Evolutionary conservation across 139 green algal genomes (phyloP).

Genomic region (Chlamydomonas incerta): DNA sequence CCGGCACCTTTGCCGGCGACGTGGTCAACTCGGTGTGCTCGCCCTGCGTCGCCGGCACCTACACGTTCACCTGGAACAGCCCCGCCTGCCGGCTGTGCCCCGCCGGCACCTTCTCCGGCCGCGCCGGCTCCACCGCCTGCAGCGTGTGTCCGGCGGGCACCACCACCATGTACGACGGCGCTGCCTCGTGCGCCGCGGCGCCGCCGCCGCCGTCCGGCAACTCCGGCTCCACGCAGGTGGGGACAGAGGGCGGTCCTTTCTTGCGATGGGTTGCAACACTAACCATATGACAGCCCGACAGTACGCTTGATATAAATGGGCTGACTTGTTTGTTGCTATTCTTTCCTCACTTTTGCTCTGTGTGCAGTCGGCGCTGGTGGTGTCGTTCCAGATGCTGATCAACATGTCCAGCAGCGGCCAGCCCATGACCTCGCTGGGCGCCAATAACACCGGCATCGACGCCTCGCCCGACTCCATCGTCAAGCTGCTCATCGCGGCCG

Average conservation of each 20-base stretch:
- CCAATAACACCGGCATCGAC: conserved; percentile 13
- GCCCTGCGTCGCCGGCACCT: conserved; percentile 2
- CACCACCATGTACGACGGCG: conserved; percentile 18
- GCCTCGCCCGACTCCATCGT: neutral
- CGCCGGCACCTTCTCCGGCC: conserved; percentile 8
- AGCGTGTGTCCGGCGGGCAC: conserved; percentile 14
- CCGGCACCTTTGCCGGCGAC: neutral
- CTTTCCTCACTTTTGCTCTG: too few species aligned
- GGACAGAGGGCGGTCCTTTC: too few species aligned
- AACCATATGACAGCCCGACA: too few species aligned
- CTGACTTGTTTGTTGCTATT: too few species aligned
- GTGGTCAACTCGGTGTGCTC: neutral
- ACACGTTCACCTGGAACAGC: neutral
- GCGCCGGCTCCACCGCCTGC: neutral
- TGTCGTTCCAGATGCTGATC: conserved; percentile 31
- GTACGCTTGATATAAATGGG: too few species aligned
- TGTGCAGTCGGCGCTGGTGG: neutral
- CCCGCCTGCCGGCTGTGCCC: conserved; percentile 17
- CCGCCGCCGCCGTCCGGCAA: neutral
- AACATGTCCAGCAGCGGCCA: neutral
- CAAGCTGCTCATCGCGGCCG: conserved; percentile 13
- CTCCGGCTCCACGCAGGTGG: too few species aligned
- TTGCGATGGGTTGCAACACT: too few species aligned
- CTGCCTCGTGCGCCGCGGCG: neutral
- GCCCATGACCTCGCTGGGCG: neutral